Conservation (phyloP, 1,139 yeast species). For the Pichia sp. region DNA sequence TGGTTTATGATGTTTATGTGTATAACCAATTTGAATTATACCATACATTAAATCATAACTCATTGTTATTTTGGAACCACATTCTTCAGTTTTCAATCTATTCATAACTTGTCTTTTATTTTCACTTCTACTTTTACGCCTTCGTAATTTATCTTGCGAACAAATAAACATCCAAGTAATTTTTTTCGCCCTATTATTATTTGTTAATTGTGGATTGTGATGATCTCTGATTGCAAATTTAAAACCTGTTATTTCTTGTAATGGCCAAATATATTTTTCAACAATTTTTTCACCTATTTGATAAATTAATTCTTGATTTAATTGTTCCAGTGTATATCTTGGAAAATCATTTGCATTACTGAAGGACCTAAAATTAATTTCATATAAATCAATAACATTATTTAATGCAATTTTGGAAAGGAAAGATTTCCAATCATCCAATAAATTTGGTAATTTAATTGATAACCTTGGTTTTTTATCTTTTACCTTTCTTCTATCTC, state of each 20-base stretch:
- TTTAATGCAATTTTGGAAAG: conserved; percentile 30
- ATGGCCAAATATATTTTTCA: conserved; percentile 32
- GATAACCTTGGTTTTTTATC: conserved; percentile 24
- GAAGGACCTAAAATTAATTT: conserved; percentile 30
- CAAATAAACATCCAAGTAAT: conserved; percentile 38
- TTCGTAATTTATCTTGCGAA: conserved; percentile 36
- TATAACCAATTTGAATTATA: conserved; percentile 29
- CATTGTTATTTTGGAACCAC: conserved; percentile 34
- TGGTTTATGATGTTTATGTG: conserved; percentile 35
- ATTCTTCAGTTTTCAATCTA: conserved; percentile 34
- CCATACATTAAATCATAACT: conserved; percentile 35
- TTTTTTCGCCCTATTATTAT: conserved; percentile 31
- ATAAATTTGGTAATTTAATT: conserved; percentile 27
- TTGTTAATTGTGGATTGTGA: conserved; percentile 30
- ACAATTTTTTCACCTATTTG: conserved; percentile 30
- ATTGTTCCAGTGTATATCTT: conserved; percentile 28
- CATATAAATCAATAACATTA: conserved; percentile 29
- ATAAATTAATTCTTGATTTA: conserved; percentile 29
- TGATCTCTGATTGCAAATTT: conserved; percentile 38
- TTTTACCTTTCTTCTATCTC: conserved; percentile 33
- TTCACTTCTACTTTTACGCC: conserved; percentile 35
- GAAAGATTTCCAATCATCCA: conserved; percentile 29
- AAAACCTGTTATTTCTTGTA: conserved; percentile 35
- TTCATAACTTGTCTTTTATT: conserved; percentile 33
- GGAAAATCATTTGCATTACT: conserved; percentile 28